These are phyloP conservation scores for Talaromyces sp. DNA, from an alignment of 2,329 filamentous ascomycete species.

Conservation along the genomic window DNA sequence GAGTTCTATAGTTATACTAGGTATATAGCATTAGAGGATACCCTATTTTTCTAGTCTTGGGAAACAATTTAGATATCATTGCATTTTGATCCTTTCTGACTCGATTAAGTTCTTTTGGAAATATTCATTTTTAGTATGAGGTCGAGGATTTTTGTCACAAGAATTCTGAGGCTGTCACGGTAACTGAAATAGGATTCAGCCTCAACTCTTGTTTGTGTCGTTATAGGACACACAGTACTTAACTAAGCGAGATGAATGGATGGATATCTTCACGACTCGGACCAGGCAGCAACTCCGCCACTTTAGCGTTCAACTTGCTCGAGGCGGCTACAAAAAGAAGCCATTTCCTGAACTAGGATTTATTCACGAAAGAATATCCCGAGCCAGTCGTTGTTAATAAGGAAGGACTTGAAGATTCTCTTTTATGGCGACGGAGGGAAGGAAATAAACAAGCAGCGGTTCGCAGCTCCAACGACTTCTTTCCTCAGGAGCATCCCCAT, in stretches of 20 bases:
- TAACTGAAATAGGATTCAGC: background rate
- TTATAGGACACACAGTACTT: too few species aligned
- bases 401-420: background rate
- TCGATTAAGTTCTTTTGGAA: background rate
- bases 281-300: slow-evolving; percentile 9
- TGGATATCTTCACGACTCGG: background rate
- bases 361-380: background rate
- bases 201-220: background rate
- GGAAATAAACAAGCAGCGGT: too few species aligned
- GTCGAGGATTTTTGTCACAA: too few species aligned
- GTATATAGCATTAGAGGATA: slow-evolving; percentile 12
- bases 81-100: background rate
- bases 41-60: slow-evolving; percentile 4
- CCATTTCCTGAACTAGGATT: background rate
- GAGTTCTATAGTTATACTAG: slow-evolving; percentile 1
- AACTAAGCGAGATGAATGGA: background rate
- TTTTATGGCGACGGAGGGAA: background rate
- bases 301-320: background rate
- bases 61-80: background rate
- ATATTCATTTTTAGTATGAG: too few species aligned
- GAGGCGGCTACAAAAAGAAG: background rate
- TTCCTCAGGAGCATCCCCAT: background rate
- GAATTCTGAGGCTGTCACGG: background rate
- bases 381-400: background rate
- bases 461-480: background rate